Evolutionary conservation across 2,329 filamentous ascomycete species (phyloP).

Genomic region (Colletotrichum tamarilloi): DNA sequence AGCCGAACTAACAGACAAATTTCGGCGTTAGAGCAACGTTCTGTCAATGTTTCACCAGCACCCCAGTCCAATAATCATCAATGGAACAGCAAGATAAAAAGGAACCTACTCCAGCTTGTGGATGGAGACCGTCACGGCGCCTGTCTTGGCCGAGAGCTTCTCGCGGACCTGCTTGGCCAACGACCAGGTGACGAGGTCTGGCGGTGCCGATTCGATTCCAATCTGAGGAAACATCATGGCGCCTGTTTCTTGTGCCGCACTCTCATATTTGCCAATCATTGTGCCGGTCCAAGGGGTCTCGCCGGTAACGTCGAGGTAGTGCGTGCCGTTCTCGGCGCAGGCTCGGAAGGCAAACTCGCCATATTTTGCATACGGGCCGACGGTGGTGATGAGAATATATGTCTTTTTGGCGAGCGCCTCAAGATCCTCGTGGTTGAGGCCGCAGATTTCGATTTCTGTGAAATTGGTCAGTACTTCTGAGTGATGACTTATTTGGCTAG

Average conservation of each 20-base stretch:
- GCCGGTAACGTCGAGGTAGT: slow-evolving; percentile 73
- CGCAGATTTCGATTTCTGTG: slow-evolving; percentile 64
- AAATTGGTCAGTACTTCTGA: neutral
- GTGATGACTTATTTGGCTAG: neutral
- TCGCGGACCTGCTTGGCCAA: slow-evolving; percentile 63
- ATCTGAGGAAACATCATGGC: slow-evolving; percentile 71
- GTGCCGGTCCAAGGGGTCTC: slow-evolving; percentile 67
- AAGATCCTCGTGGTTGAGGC: slow-evolving; percentile 58
- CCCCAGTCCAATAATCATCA: no score
- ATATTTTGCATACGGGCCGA: slow-evolving; percentile 68
- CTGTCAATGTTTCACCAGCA: slow-evolving; percentile 3
- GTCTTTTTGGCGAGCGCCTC: slow-evolving; percentile 65
- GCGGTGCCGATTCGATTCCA: slow-evolving; percentile 71
- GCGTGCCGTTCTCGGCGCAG: slow-evolving; percentile 71
- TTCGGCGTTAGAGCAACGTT: slow-evolving; percentile 25
- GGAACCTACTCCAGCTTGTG: slow-evolving; percentile 52
- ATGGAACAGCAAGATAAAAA: neutral
- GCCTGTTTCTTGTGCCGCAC: slow-evolving; percentile 61
- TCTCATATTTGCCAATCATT: slow-evolving; percentile 71
- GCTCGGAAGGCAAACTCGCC: slow-evolving; percentile 71
- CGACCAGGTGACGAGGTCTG: slow-evolving; percentile 68
- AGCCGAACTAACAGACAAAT: slow-evolving; percentile 47
- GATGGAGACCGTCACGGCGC: slow-evolving; percentile 65
- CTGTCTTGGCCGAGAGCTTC: slow-evolving; percentile 59
- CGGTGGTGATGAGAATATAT: slow-evolving; percentile 65